These are phyloP conservation scores for Suillus bovinus DNA, from an alignment of 768 basidiomycete species.

Conservation along the genomic window DNA sequence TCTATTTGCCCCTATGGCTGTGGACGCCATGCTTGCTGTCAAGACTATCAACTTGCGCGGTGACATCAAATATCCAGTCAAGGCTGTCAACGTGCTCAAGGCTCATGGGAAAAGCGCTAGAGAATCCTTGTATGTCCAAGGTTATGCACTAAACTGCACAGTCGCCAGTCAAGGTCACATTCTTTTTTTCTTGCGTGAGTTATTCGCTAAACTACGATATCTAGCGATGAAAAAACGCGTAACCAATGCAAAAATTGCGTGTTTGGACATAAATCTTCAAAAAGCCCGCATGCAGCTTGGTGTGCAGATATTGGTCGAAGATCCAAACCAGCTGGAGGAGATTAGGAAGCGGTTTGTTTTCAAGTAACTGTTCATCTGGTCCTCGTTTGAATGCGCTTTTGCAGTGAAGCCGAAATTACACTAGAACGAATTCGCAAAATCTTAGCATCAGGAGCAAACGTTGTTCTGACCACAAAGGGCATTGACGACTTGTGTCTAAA, in stretches of 20 bases:
- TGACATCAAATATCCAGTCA: conserved; percentile 98
- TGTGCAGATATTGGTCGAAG: conserved; percentile 95
- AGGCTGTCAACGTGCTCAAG: conserved; percentile 97
- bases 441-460: conserved; percentile 93
- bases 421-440: conserved; percentile 96
- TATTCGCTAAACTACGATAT: conserved; percentile 8
- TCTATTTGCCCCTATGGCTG: conserved; percentile 97
- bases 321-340: conserved; percentile 94
- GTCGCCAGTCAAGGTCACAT: conserved; percentile 95
- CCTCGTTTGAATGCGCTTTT: neutral
- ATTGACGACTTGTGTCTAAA: conserved; percentile 98
- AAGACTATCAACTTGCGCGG: conserved; percentile 92
- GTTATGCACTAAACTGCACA: conserved; percentile 97
- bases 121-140: conserved; percentile 92
- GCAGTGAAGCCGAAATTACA: conserved; percentile 92
- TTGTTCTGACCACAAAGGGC: conserved; percentile 95
- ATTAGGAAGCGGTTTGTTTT: conserved; percentile 82
- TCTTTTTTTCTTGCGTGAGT: conserved; percentile 1
- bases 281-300: conserved; percentile 98
- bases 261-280: conserved; percentile 96
- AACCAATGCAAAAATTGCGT: conserved; percentile 93
- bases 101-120: conserved; percentile 95
- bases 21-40: conserved; percentile 97
- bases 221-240: conserved; percentile 98
- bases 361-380: conserved; percentile 1